Conservation (phyloP, 225 moss, liverwort and hornwort species). For the Physcomitrium patens region DNA sequence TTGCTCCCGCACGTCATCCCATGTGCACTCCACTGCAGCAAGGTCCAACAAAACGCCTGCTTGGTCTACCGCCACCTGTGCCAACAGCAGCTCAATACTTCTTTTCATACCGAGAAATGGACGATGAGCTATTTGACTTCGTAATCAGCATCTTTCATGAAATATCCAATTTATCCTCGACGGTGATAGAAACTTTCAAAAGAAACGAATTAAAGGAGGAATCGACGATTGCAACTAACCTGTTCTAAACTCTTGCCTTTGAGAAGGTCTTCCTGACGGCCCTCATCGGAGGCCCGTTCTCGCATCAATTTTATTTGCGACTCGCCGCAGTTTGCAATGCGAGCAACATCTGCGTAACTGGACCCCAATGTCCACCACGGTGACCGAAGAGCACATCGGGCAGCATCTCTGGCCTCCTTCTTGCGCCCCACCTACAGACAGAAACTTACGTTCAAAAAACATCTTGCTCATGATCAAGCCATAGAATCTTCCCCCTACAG, state of each 20-base stretch:
- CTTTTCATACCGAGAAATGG: background rate
- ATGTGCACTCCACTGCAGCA: slow-evolving; percentile 79
- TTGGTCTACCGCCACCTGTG: slow-evolving; percentile 83
- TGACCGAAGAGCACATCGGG: slow-evolving; percentile 81
- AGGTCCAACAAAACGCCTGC: slow-evolving; percentile 94
- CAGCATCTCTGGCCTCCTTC: slow-evolving; percentile 89
- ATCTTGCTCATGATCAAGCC: background rate
- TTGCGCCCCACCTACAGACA: slow-evolving; percentile 64
- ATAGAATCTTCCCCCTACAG: background rate
- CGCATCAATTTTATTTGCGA: slow-evolving; percentile 94
- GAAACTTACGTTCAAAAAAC: background rate
- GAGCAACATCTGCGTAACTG: slow-evolving; percentile 74
- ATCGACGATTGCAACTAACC: slow-evolving; percentile 30
- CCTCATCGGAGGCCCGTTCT: slow-evolving; percentile 85
- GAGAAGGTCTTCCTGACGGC: slow-evolving; percentile 84
- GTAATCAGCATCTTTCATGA: too few relatives aligned
- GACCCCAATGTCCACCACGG: slow-evolving; percentile 97
- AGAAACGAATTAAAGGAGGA: background rate
- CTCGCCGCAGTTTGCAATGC: slow-evolving; percentile 93
- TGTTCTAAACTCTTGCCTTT: slow-evolving; percentile 93
- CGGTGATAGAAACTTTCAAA: background rate
- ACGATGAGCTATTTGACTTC: background rate
- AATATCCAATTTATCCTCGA: too few relatives aligned
- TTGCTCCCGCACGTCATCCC: slow-evolving; percentile 84
- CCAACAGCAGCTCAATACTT: slow-evolving; percentile 8